Base-by-base conservation (phyloP, 129 eudicot species). In the Escallonia rubra region DNA sequence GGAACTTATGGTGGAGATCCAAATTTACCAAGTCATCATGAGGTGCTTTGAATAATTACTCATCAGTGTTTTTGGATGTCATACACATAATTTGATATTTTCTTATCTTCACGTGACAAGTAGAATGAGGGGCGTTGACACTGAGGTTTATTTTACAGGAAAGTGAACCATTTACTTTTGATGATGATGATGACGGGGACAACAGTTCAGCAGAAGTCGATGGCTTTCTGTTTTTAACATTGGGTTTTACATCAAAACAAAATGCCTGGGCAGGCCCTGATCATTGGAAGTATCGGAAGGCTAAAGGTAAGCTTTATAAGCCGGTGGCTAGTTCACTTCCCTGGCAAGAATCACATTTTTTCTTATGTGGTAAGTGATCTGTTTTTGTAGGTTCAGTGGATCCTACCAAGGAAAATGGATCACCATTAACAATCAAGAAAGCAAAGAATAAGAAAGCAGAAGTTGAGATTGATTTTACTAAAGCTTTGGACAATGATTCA, bases 261-360 rank as follows among this genome's bases (percentile, higher is more conserved):
- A 88, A 92, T 84, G 85, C 96, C 2, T 92, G 98, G 98, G 98
- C 98, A 14, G 98, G 98, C 41, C 95, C 98, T 60, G 87, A 88
- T 63, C 98, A 92, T 55, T 92, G 98, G 98, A 92, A 92, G 78
- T 88, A 83, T 67, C 84, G 78, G 61, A 92, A 83, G 80, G 58
- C 73, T 45, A 83, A 88, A 82, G 94, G 98, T 88, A 59, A 44
- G 64, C 50, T 63, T 4, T 64, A 3, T 3, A 57, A 72, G 53
- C 47, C 15, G 52, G 66, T 43, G 13, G 39, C 7, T 62, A 7
- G 43, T 43, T 7, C 49, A 38, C 43, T 52, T 6, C 52, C 55
- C 65, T 64, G 16, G 16, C 41, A 63, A 45, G 10, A 52, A 51
- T n/a, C 4, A 71, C 15, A 41, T 65, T 3, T 15, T 10, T 60